Evolutionary conservation across 2,329 filamentous ascomycete species (phyloP).

Genomic region (Drechslerella dactyloides): DNA sequence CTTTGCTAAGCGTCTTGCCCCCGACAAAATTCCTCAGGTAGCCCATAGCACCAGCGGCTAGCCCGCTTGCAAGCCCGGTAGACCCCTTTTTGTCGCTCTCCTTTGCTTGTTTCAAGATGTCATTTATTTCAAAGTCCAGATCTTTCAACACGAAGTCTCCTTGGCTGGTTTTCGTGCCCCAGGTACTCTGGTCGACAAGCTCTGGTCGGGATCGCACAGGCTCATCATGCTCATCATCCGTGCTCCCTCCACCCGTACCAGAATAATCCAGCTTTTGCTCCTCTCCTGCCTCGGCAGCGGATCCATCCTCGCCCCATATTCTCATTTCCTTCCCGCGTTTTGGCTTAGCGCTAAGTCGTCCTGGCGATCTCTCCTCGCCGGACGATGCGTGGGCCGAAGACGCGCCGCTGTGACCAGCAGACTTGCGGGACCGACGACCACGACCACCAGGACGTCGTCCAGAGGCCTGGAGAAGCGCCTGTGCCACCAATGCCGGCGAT

Average conservation of each 20-base stretch:
- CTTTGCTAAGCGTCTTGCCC: slow-evolving; percentile 86
- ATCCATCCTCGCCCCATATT: slow-evolving; percentile 89
- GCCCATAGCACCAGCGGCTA: slow-evolving; percentile 60
- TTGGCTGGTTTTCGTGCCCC: slow-evolving; percentile 82
- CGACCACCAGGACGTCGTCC: slow-evolving; percentile 58
- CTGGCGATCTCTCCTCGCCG: slow-evolving; percentile 75
- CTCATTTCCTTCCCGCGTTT: slow-evolving; percentile 79
- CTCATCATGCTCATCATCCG: slow-evolving; percentile 64
- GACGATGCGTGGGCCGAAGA: slow-evolving; percentile 73
- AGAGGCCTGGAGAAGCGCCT: slow-evolving; percentile 69
- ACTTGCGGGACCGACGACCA: slow-evolving; percentile 63
- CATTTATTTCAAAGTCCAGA: slow-evolving; percentile 88
- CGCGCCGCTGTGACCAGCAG: slow-evolving; percentile 66
- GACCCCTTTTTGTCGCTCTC: slow-evolving; percentile 72
- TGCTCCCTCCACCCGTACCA: slow-evolving; percentile 63
- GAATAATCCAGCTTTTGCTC: slow-evolving; percentile 88
- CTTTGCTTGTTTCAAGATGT: slow-evolving; percentile 82
- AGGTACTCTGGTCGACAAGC: slow-evolving; percentile 76
- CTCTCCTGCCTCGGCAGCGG: slow-evolving; percentile 81
- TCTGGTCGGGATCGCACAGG: slow-evolving; percentile 68
- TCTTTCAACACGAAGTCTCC: slow-evolving; percentile 95
- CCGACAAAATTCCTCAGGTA: slow-evolving; percentile 95
- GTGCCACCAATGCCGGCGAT: slow-evolving; percentile 27
- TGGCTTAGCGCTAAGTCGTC: slow-evolving; percentile 58
- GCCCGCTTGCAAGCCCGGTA: slow-evolving; percentile 77